These are phyloP conservation scores for Thraustotheca clavata DNA, from an alignment of 352 stramenopile genomes.

Conservation along the genomic window DNA sequence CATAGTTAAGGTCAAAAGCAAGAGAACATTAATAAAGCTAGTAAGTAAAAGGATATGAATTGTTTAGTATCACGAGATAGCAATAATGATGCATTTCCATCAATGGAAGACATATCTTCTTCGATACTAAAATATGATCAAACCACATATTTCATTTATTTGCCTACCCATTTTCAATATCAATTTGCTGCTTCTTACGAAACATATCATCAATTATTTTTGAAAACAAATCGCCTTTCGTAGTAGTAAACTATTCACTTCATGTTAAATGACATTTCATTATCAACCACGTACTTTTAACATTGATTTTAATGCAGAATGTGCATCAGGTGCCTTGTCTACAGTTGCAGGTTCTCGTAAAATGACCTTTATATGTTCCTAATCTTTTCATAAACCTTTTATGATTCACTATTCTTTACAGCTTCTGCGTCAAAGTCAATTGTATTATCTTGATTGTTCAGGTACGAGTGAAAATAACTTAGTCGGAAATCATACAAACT, in stretches of 20 bases:
- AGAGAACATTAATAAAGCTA: not conserved
- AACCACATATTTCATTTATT: not conserved
- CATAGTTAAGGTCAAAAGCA: conserved; percentile 23
- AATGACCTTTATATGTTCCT: conserved; percentile 49
- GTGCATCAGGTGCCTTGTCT: conserved; percentile 38
- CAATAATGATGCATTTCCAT: conserved; percentile 24
- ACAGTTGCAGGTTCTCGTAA: conserved; percentile 50
- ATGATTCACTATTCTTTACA: conserved; percentile 21
- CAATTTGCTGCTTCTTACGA: conserved; percentile 49
- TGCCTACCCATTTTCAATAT: conserved; percentile 44
- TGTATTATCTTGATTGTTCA: not conserved
- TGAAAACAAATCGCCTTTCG: conserved; percentile 52
- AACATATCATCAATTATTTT: conserved; percentile 64
- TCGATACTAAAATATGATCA: conserved; percentile 17
- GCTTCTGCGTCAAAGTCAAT: conserved; percentile 31
- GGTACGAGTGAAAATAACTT: conserved; percentile 20
- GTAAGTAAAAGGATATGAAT: conserved; percentile 42
- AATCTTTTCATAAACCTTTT: not conserved
- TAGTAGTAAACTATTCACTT: conserved; percentile 53
- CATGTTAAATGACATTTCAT: conserved; percentile 16
- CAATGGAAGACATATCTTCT: not conserved
- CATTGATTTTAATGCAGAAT: not conserved
- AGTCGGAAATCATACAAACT: conserved; percentile 59
- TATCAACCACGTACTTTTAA: conserved; percentile 23
- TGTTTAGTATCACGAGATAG: conserved; percentile 61